A percentile compares a stretch with the other conserved stretches of the same genome.
These are phyloP conservation scores for Nicotiana paniculata DNA, from an alignment of 257 asterid species.

Conservation along the genomic window DNA sequence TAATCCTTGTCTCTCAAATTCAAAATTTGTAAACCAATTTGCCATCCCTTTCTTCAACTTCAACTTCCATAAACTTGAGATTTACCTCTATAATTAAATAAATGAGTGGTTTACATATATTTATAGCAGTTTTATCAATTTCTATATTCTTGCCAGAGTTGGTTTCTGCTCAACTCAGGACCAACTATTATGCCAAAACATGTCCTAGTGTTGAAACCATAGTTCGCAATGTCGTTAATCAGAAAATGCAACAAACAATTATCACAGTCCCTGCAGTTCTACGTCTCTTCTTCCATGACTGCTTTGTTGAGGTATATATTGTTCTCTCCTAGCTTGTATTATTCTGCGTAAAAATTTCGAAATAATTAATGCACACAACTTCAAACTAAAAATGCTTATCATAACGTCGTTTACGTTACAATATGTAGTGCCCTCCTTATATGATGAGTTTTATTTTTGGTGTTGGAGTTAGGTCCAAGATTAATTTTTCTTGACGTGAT, in stretches of 20 bases:
- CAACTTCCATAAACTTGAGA: no score
- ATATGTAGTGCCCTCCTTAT: no score
- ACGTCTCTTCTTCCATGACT: constrained; percentile 84
- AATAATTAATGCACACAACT: no score
- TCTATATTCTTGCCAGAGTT: constrained; percentile 18
- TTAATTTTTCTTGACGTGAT: no score
- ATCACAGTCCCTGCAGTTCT: constrained; percentile 55
- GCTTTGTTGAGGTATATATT: constrained; percentile 48
- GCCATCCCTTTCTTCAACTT: no score
- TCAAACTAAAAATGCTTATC: no score
- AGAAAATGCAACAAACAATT: constrained; percentile 53
- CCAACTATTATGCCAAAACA: constrained; percentile 36
- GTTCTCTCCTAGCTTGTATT: not conserved
- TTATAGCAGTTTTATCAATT: constrained; percentile 16
- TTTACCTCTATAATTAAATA: no score
- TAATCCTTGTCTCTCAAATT: not conserved
- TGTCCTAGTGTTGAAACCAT: constrained; percentile 73
- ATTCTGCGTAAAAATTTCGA: no score
- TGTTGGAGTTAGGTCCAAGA: no score
- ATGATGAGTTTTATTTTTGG: no score
- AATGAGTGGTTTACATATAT: constrained; percentile 31
- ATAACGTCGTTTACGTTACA: no score
- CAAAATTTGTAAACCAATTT: not conserved
- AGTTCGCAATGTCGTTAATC: constrained; percentile 39
- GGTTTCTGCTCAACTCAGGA: constrained; percentile 44